Evolutionary conservation across 805 yeast species (phyloP).

Genomic region (Babjeviella inositovora): DNA sequence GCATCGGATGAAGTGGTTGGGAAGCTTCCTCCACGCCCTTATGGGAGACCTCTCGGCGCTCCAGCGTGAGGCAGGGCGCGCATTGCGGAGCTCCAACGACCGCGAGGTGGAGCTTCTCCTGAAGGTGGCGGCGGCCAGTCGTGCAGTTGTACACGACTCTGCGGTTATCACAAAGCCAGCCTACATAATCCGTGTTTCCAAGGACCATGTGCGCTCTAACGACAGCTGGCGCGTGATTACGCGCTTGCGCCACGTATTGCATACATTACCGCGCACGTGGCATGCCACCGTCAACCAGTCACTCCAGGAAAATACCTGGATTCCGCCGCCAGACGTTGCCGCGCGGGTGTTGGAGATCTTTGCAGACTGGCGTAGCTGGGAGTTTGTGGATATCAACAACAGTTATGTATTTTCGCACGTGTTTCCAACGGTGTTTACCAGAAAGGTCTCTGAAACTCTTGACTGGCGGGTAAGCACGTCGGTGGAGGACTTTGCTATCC

Average conservation of each 20-base stretch:
- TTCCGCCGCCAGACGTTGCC: slow-evolving; percentile 34
- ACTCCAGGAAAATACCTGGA: slow-evolving; percentile 16
- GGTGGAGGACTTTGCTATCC: slow-evolving; percentile 11
- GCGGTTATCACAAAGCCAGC: slow-evolving; percentile 85
- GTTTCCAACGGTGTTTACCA: too few relatives aligned
- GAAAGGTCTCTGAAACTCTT: too few relatives aligned
- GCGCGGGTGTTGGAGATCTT: slow-evolving; percentile 41
- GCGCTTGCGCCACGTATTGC: slow-evolving; percentile 59
- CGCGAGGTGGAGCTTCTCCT: too few relatives aligned
- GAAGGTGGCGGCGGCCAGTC: slow-evolving; percentile 17
- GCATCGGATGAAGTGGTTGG: too few relatives aligned
- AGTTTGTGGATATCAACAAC: slow-evolving; percentile 45
- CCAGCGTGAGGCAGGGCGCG: too few relatives aligned
- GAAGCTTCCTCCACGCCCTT: too few relatives aligned
- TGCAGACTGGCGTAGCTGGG: slow-evolving; percentile 86
- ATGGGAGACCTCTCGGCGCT: too few relatives aligned
- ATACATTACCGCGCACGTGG: slow-evolving; percentile 43
- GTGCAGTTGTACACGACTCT: slow-evolving; percentile 65
- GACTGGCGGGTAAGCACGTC: too few relatives aligned
- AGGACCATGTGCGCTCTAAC: slow-evolving; percentile 60
- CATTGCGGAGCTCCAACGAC: too few relatives aligned
- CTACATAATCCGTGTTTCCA: slow-evolving; percentile 54
- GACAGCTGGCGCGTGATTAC: slow-evolving; percentile 83
- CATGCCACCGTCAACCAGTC: slow-evolving; percentile 10
- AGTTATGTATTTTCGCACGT: slow-evolving; percentile 36